Evolutionary conservation across 257 asterid genomes (phyloP), one percentile per base, ranked within the genome.

Genomic region (Solanum sejunctum): DNA sequence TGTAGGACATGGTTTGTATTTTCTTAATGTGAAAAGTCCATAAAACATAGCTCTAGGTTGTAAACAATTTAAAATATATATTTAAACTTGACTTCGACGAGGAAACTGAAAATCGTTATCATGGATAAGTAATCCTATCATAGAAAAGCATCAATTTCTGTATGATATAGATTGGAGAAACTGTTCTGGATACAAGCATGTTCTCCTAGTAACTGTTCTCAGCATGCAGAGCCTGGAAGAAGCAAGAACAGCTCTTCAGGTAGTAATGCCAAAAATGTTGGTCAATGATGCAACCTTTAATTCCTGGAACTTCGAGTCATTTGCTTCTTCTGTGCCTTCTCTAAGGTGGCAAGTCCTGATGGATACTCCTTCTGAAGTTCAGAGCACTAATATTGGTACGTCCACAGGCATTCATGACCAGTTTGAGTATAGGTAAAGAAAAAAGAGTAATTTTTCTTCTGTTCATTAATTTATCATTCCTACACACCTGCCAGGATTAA

Each of bases 141-240:
- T 10, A 15, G 63, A 4, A 51, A 77, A 51, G 2, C 26, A 26
- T 77, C 23, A 11, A 16, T 52, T 15, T 77, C 17, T 77, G 26
- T 51, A 49, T 23, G 7, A 77, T 77, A 51, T 8, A 32, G 47
- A 52, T 51, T 54, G 47, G 52, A 51, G 64, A 77, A 77, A 51
- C 17, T 52, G 47, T 78, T 78, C 10, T 11, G 10, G 45, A 77
- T 77, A 23, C 63, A 49, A 23, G 60, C 60, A 56, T 84, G 57
- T 26, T 12, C 16, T 84, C 77, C 49, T 83, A 83, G 66, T 83
- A 83, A 83, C 36, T 83, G 2, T 49, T 83, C 45, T 83, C 85
- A 71, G 57, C 83, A 7, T 83, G 80, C 91, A 95, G 98, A 93
- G 99, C 86, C 88, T 91, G 88, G 97, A 94, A 84, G 99, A 96